Evolutionary conservation across 2,329 filamentous ascomycete species (phyloP), one percentile per base, ranked within the genome.

Genomic region (Penicillium corylophilum): DNA sequence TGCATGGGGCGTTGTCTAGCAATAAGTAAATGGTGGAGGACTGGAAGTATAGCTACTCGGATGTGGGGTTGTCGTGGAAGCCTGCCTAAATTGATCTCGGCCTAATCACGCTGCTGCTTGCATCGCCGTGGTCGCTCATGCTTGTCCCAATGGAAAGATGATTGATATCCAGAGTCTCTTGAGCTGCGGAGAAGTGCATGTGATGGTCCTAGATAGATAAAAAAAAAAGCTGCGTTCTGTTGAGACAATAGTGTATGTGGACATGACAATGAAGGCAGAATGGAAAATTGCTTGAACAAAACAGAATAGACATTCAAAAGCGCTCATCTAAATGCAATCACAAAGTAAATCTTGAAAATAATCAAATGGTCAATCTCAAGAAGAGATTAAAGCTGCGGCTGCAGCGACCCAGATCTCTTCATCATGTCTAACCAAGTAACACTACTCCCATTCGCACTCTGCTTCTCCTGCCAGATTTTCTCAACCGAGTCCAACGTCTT

Each of bases 401-500:
- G 46, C 4, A 53, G 29, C 13, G 49, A 46, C 22, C 46, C 47
- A 6, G 50, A 29, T 18, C 24, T 53, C 43, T 45, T 59, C 56
- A 59, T 55, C 8, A 59, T 33, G 28, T 59, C 56, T 36, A 59
- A 33, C 56, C 56, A 59, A 23, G 56, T 59, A 6, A 55, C 16
- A 44, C 56, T 59, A 44, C 33, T 44, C 1, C 54, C 51, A 28
- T 44, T 35, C 9, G 23, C 39, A 33, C 43, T 23, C 10, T 42
- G 55, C 41, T 65, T 70, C 29, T 62, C 62, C 38, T 61, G 49
- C 71, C 71, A 73, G 2, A 69, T 61, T 26, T 59, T 53, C 48
- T 66, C 54, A 15, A 68, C 55, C 16, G 51, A 64, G 5, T 24
- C 35, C 31, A 66, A 46, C 2, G 64, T 67, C 18, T 65, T 55